phyloP scores from a whole-genome alignment of 2,329 filamentous ascomycete species.

The Calonectria leucothoes region DNA sequence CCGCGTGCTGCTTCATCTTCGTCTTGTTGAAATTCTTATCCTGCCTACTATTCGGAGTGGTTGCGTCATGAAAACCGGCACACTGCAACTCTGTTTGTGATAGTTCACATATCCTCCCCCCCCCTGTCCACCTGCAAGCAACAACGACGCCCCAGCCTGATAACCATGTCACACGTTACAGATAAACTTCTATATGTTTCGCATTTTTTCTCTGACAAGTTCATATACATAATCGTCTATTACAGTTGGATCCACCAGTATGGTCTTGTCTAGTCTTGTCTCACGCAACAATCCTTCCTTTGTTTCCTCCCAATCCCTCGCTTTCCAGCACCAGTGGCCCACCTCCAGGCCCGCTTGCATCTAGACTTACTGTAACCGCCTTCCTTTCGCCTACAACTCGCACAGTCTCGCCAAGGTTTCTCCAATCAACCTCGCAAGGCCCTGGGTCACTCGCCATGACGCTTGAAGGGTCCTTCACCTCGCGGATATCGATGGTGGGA shows the following conservation, averaged over 20 bases:
- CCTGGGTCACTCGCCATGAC: conserved; percentile 32
- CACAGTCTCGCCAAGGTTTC: conserved; percentile 82
- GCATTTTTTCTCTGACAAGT: conserved; percentile 10
- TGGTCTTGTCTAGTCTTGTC: no score
- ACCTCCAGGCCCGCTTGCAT: conserved; percentile 73
- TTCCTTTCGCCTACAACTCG: conserved; percentile 77
- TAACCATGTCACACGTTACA: neutral
- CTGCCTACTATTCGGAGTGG: neutral
- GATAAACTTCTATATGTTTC: conserved; percentile 2
- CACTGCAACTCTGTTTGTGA: neutral
- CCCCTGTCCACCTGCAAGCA: neutral
- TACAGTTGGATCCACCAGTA: conserved; percentile 1
- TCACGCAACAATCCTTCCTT: conserved; percentile 52
- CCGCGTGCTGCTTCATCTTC: neutral
- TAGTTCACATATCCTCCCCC: neutral
- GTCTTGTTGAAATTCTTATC: no score
- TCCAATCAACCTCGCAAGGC: conserved; percentile 82
- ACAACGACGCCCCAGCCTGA: neutral
- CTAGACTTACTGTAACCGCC: conserved; percentile 79
- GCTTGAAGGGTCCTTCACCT: conserved; percentile 55
- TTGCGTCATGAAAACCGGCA: neutral
- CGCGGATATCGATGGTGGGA: conserved; percentile 82
- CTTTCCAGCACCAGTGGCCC: conserved; percentile 76
- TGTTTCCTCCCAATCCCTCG: conserved; percentile 51
- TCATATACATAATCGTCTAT: conserved; percentile 1